phyloP scores from a whole-genome alignment of 352 stramenopile genomes.

The Phytopythium boreale region DNA sequence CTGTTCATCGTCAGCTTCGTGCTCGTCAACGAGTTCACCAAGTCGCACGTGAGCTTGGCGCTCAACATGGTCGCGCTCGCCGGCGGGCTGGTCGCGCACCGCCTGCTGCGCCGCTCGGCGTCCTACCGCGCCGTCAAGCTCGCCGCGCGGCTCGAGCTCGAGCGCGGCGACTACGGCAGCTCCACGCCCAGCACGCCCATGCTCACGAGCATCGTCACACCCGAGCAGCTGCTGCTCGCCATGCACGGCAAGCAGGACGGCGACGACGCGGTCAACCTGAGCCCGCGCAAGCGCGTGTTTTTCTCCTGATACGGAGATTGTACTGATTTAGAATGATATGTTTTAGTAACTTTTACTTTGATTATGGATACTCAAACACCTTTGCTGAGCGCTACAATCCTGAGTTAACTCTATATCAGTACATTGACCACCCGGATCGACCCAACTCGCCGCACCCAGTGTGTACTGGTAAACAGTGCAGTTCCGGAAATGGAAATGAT shows the following conservation, averaged over 20 bases:
- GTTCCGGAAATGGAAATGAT: not conserved
- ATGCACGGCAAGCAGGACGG: not conserved
- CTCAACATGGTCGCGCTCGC: constrained; percentile 52
- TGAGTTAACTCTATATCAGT: too few species aligned
- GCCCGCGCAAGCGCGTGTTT: not conserved
- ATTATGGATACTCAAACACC: too few species aligned
- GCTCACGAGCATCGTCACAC: constrained; percentile 8
- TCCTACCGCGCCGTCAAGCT: constrained; percentile 10
- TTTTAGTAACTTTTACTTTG: not conserved
- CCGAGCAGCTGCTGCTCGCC: constrained; percentile 6
- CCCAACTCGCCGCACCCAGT: too few species aligned
- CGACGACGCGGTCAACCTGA: not conserved
- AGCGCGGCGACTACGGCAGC: constrained; percentile 7
- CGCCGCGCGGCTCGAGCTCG: constrained; percentile 9
- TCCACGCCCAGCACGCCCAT: constrained; percentile 2
- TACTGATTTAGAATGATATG: not conserved
- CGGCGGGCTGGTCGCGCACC: constrained; percentile 34
- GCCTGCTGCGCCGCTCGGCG: constrained; percentile 33
- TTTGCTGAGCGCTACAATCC: too few species aligned
- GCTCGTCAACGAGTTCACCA: constrained; percentile 79
- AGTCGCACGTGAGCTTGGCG: constrained; percentile 62
- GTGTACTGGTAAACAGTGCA: too few species aligned
- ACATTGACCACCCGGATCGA: too few species aligned
- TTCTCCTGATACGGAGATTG: not conserved
- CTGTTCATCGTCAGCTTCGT: constrained; percentile 72